A percentile compares a stretch with the other conserved stretches of the same genome.
These are phyloP conservation scores for Thyridium curvatum DNA, from an alignment of 2,329 filamentous ascomycete species.

Conservation along the genomic window DNA sequence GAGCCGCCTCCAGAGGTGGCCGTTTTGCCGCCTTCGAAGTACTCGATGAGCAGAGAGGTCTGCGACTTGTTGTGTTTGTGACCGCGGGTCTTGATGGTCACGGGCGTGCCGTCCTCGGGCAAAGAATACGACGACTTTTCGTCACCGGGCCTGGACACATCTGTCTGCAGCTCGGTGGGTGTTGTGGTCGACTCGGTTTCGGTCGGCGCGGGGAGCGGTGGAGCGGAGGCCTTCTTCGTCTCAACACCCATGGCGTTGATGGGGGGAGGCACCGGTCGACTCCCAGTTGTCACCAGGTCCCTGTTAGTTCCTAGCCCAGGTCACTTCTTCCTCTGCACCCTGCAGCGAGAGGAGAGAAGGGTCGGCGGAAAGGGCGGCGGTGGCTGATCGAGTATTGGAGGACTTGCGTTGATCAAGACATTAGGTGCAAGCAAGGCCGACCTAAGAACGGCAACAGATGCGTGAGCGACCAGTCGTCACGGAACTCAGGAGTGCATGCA, in stretches of 20 bases:
- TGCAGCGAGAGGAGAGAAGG: not conserved
- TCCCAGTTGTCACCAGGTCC: constrained; percentile 2
- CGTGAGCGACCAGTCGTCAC: constrained; percentile 1
- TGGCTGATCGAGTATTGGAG: constrained; percentile 8
- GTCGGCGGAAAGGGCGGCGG: not conserved
- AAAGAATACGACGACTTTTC: constrained; percentile 72
- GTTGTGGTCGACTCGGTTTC: constrained; percentile 58
- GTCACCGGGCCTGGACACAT: constrained; percentile 62
- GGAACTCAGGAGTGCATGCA: constrained; percentile 1
- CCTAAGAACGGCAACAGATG: not conserved
- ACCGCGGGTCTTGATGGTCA: constrained; percentile 79
- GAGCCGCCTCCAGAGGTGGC: constrained; percentile 44
- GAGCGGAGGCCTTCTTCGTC: constrained; percentile 40
- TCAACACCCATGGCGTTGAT: constrained; percentile 29
- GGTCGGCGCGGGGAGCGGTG: constrained; percentile 73
- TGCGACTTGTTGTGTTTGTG: constrained; percentile 61
- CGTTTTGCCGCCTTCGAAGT: constrained; percentile 76
- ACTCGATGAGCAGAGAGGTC: constrained; percentile 89
- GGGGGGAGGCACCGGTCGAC: constrained; percentile 2
- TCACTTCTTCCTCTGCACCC: constrained; percentile 2
- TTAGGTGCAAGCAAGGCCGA: constrained; percentile 7
- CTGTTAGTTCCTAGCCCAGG: constrained; percentile 7
- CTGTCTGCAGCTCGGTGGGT: constrained; percentile 60
- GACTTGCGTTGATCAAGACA: constrained; percentile 11
- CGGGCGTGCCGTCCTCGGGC: constrained; percentile 80